These are phyloP conservation scores for Neofusicoccum parvum DNA, from an alignment of 2,329 filamentous ascomycete genomes.

Conservation along the genomic window DNA sequence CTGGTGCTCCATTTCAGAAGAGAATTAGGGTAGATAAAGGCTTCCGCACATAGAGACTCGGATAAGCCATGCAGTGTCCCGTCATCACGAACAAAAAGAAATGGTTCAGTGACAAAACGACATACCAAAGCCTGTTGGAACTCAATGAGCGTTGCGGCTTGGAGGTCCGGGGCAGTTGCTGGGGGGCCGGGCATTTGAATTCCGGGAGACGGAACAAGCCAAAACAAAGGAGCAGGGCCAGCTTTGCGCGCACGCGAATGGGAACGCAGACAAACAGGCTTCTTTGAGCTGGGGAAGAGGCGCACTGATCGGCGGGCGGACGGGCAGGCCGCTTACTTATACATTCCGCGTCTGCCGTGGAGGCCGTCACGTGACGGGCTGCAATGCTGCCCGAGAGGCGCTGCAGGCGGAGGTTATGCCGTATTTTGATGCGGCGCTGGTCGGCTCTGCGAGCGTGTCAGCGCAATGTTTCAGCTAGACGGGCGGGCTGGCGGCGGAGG, in stretches of 20 bases:
- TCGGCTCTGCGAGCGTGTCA: not conserved
- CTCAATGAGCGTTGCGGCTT: not conserved
- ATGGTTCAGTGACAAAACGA: not conserved
- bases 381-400: slow-evolving; percentile 10
- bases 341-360: slow-evolving; percentile 7
- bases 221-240: slow-evolving; percentile 8
- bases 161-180: not conserved
- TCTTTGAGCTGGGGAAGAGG: slow-evolving; percentile 7
- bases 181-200: not conserved
- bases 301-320: slow-evolving; percentile 8
- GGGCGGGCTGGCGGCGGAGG: not conserved
- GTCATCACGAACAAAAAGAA: not conserved
- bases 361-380: not conserved
- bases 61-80: slow-evolving; percentile 15
- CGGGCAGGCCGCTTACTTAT: slow-evolving; percentile 13
- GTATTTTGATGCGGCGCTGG: not conserved
- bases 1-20: not conserved
- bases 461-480: slow-evolving; percentile 12
- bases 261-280: not conserved
- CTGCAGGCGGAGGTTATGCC: not conserved
- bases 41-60: slow-evolving; percentile 15
- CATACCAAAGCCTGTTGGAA: not conserved
- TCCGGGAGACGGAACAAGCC: not conserved
- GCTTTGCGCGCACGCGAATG: not conserved
- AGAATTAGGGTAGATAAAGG: not conserved